Conservation (phyloP, 495 filamentous ascomycete genomes). For the Neurospora sp. region DNA sequence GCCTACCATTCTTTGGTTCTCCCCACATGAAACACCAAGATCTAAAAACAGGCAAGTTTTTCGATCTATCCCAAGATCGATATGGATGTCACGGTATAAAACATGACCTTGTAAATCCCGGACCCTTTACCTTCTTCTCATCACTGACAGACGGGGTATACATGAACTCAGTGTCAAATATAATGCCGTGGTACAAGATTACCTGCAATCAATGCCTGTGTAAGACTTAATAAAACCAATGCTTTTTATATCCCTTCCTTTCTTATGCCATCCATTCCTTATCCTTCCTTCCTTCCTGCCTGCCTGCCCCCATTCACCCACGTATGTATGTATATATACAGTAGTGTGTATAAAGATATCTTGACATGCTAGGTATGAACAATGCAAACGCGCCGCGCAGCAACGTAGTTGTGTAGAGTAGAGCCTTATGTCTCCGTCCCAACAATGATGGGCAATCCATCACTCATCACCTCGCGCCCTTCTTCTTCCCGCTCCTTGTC, state of each 20-base stretch:
- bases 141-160: too few relatives aligned
- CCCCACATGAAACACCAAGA: not conserved
- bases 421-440: not conserved
- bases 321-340: not conserved
- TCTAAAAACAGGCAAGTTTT: not conserved
- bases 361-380: not conserved
- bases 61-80: not conserved
- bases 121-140: too few relatives aligned
- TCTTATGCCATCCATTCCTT: not conserved
- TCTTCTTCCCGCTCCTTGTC: constrained; percentile 13
- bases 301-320: not conserved
- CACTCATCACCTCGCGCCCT: constrained; percentile 1
- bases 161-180: not conserved
- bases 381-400: not conserved
- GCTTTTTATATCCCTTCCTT: not conserved
- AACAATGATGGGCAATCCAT: not conserved
- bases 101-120: too few relatives aligned
- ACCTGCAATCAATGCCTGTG: not conserved
- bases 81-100: not conserved
- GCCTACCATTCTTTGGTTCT: not conserved
- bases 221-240: not conserved
- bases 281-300: not conserved
- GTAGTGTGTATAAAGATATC: not conserved
- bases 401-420: not conserved
- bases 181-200: not conserved